Evolutionary conservation across 345 rosid species (phyloP), one percentile per base, ranked within the genome.

Genomic region (Xanthoceras sorbifolium): DNA sequence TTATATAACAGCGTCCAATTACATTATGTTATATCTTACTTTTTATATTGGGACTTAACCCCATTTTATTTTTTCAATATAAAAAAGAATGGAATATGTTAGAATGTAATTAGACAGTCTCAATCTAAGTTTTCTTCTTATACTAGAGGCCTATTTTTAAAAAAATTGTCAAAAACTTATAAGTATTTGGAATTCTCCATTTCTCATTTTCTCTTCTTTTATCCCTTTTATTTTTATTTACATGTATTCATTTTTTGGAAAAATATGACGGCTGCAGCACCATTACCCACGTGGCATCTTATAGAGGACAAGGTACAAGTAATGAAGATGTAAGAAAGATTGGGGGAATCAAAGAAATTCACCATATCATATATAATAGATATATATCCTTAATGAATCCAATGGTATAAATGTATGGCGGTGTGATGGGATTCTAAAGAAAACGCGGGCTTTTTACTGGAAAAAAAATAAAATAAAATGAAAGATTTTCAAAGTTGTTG

Each of bases 341-440:
- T 23, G 67, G 50, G 50, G 60, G 73, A 67, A 55, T 66, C 78
- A 77, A 1, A 46, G 69, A 72, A 72, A 68, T 34, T 17, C 59
- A 71, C 46, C 20, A 55, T 67, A 50, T 64, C 2, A 0, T 61
- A n/a, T n/a, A n/a, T n/a, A n/a, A n/a, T n/a, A n/a, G n/a, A n/a
- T n/a, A n/a, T n/a, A n/a, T n/a, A 71, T 74, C 77, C 36, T 36
- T 66, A 73, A 73, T 64, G 72, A 77, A 74, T 69, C 77, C 76
- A 38, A 25, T 70, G 34, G 50, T 14, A 61, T 6, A 61, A 61
- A 40, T 15, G 4, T 25, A 14, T 67, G 54, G 26, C 23, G 34
- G 55, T 17, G 22, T 14, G 52, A 15, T 14, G 15, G 55, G 71
- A 74, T 69, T 74, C 29, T 75, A 29, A 69, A 40, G 71, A 75